phyloP scores from a whole-genome alignment of 208 protist genomes.

The Trypanosoma conorhini region DNA sequence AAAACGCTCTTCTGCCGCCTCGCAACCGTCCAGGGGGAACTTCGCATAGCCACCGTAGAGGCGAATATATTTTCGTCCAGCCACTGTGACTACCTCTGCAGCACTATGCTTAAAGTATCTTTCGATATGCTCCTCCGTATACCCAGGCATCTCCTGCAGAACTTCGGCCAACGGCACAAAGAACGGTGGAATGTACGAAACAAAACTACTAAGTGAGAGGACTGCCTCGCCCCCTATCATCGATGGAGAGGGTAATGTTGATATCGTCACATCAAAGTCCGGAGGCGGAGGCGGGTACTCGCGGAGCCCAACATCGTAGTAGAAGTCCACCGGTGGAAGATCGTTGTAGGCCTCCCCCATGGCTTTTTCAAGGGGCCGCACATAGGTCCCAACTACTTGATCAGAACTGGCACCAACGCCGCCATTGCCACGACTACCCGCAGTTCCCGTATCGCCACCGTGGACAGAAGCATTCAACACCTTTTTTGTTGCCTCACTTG shows the following conservation, averaged over 20 bases:
- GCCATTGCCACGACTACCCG: background rate
- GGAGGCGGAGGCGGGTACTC: constrained; percentile 61
- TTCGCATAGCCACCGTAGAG: constrained; percentile 76
- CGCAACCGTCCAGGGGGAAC: constrained; percentile 58
- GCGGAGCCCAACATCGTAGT: constrained; percentile 79
- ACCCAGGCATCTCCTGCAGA: constrained; percentile 78
- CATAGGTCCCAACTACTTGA: background rate
- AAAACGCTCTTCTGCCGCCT: constrained; percentile 58
- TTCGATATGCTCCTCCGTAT: constrained; percentile 83
- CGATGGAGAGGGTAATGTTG: constrained; percentile 38
- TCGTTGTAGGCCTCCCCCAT: constrained; percentile 9
- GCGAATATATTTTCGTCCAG: constrained; percentile 58
- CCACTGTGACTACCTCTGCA: constrained; percentile 72
- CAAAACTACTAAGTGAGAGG: constrained; percentile 72
- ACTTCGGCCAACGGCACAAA: constrained; percentile 78
- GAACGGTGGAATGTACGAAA: constrained; percentile 83
- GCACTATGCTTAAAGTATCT: constrained; percentile 61
- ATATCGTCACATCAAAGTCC: constrained; percentile 69
- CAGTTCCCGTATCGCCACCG: background rate
- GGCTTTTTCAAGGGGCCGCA: constrained; percentile 11
- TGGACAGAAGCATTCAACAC: background rate
- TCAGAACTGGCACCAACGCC: background rate
- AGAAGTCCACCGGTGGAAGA: constrained; percentile 67
- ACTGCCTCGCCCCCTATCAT: constrained; percentile 60
- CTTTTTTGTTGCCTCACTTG: background rate